phyloP scores from a whole-genome alignment of 116 monocot species.

The Trichopus zeylanicus region DNA sequence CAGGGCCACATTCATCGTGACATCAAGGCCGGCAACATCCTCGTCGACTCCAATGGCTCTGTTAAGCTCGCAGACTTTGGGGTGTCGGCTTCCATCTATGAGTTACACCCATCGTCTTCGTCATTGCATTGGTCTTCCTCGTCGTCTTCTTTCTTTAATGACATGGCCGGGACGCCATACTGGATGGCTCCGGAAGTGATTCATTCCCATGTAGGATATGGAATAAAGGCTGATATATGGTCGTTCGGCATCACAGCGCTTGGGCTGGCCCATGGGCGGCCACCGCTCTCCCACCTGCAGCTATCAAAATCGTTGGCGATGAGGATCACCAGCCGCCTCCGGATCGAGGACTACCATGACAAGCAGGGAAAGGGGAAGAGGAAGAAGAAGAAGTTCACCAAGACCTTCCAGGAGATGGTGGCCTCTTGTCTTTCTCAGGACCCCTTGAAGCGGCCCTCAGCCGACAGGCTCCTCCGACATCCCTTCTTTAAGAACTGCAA shows the following conservation, averaged over 20 bases:
- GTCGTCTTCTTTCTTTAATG: constrained; percentile 30
- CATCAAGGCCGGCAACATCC: constrained; percentile 72
- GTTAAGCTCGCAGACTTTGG: constrained; percentile 74
- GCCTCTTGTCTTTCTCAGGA: constrained; percentile 48
- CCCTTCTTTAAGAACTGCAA: constrained; percentile 70
- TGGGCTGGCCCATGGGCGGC: constrained; percentile 66
- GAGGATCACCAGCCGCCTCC: constrained; percentile 44
- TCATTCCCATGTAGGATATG: constrained; percentile 68
- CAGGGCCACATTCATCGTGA: constrained; percentile 68
- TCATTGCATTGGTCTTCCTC: constrained; percentile 4
- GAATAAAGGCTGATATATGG: constrained; percentile 77
- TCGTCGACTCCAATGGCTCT: constrained; percentile 49
- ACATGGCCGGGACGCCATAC: constrained; percentile 72
- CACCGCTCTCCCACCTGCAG: constrained; percentile 62
- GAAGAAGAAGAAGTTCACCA: constrained; percentile 47
- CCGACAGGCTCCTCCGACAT: constrained; percentile 61
- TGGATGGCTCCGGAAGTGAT: constrained; percentile 94
- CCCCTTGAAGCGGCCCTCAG: constrained; percentile 56
- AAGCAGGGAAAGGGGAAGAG: not conserved
- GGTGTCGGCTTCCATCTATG: constrained; percentile 74
- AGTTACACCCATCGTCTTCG: constrained; percentile 16
- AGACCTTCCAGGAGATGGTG: constrained; percentile 48
- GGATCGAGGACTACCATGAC: constrained; percentile 32
- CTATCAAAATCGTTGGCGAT: constrained; percentile 56
- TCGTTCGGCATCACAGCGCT: constrained; percentile 82